phyloP scores from a whole-genome alignment of 257 asterid genomes.

The Datura wrightii region DNA sequence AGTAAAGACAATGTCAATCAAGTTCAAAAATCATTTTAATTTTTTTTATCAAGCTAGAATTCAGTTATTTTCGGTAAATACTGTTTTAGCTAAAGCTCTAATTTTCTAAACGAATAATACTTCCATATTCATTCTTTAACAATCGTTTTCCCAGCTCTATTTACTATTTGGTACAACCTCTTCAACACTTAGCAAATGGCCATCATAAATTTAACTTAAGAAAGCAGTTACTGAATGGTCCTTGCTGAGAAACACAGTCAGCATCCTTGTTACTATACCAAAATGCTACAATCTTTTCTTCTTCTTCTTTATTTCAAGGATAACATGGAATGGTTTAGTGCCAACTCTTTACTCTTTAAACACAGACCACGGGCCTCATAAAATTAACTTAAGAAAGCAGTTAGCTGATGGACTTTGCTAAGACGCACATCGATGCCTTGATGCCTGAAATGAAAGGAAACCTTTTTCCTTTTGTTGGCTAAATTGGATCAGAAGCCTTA shows the following conservation, averaged over 20 bases:
- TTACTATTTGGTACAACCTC: neutral
- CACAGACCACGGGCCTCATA: neutral
- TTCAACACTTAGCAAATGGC: neutral
- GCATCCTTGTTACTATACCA: neutral
- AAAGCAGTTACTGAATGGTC: neutral
- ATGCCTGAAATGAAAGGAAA: neutral
- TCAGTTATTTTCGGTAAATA: neutral
- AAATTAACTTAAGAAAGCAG: neutral
- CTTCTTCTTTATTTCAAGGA: neutral
- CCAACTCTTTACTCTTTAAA: neutral
- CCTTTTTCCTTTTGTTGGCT: neutral
- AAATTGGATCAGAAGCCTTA: constrained; percentile 5
- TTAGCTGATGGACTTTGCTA: neutral
- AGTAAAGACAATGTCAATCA: neutral
- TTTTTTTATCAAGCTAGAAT: neutral
- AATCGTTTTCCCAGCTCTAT: neutral
- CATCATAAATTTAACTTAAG: neutral
- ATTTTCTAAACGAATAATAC: neutral
- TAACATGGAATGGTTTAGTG: neutral
- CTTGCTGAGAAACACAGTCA: neutral
- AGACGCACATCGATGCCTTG: neutral
- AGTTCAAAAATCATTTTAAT: neutral
- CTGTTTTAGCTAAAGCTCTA: constrained; percentile 1
- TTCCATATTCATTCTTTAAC: neutral
- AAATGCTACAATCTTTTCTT: neutral